phyloP scores from a whole-genome alignment of 202 grass and related monocot genomes.

The Brachypodium distachyon region DNA sequence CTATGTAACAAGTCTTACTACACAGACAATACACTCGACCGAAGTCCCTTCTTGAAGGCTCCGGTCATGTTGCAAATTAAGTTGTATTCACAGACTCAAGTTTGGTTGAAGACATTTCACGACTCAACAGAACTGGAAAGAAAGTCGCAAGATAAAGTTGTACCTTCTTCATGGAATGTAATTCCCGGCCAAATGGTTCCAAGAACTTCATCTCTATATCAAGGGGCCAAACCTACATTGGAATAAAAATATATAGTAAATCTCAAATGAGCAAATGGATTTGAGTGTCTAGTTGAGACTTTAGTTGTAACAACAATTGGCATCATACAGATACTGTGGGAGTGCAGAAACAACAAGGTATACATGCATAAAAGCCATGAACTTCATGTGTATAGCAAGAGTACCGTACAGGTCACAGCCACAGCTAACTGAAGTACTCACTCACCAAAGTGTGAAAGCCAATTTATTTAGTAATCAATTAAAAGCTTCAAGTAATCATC shows the following conservation, averaged over 20 bases:
- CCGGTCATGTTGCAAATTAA: neutral
- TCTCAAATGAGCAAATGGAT: neutral
- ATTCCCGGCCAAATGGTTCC: slow-evolving; percentile 68
- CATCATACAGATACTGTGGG: neutral
- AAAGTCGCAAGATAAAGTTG: neutral
- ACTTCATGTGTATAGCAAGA: neutral
- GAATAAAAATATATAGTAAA: slow-evolving; percentile 8
- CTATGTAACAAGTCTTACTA: neutral
- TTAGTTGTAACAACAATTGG: neutral
- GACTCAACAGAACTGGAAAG: neutral
- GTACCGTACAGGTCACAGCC: neutral
- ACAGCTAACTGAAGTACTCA: neutral
- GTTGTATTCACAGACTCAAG: neutral
- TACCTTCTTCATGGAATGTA: slow-evolving; percentile 86
- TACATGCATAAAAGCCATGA: neutral
- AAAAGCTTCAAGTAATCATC: neutral
- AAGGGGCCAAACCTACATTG: slow-evolving; percentile 89
- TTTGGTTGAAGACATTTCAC: neutral
- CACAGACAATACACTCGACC: neutral
- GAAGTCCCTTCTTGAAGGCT: neutral
- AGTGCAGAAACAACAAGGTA: neutral
- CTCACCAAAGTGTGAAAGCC: neutral
- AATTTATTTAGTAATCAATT: neutral
- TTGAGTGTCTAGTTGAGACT: neutral
- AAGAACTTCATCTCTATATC: slow-evolving; percentile 87